Percentiles rank a stretch among this genome's conserved stretches.
Conservation (phyloP, 306 rosid species). For the Fagus crenata region DNA sequence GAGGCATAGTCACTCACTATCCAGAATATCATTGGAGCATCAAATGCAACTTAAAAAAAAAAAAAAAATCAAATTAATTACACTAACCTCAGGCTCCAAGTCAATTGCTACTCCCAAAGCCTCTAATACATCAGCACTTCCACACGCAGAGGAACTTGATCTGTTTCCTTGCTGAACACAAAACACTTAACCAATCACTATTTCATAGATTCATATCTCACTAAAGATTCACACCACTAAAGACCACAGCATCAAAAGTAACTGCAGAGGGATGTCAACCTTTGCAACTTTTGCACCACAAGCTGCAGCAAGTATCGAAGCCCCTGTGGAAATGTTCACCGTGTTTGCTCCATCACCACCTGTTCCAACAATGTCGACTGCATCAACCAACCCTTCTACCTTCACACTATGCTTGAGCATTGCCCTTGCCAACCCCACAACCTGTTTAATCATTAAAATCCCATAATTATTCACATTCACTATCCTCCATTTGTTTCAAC, state of each 20-base stretch:
- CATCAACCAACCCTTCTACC: slow-evolving; percentile 79
- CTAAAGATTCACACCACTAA: neutral
- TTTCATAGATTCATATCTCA: neutral
- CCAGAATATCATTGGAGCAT: neutral
- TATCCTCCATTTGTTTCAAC: neutral
- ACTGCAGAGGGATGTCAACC: slow-evolving; percentile 39
- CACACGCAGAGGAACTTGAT: slow-evolving; percentile 93
- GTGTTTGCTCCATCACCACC: slow-evolving; percentile 98
- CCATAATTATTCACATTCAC: slow-evolving; percentile 16
- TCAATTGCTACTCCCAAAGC: slow-evolving; percentile 71
- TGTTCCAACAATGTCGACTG: slow-evolving; percentile 94
- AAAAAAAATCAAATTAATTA: neutral
- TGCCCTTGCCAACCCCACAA: slow-evolving; percentile 87
- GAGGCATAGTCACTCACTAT: neutral
- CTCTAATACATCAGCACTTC: slow-evolving; percentile 96
- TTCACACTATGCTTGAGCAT: slow-evolving; percentile 71
- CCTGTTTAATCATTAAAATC: slow-evolving; percentile 39
- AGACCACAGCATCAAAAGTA: neutral
- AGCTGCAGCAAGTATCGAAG: slow-evolving; percentile 93
- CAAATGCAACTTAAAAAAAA: neutral
- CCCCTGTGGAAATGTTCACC: slow-evolving; percentile 86
- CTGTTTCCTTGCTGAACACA: slow-evolving; percentile 86
- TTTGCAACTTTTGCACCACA: slow-evolving; percentile 94
- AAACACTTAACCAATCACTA: neutral
- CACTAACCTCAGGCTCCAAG: slow-evolving; percentile 73